Evolutionary conservation across 176 grass and related monocot species (phyloP), one percentile per base, ranked within the genome.

Genomic region (Saccharum spontaneum): DNA sequence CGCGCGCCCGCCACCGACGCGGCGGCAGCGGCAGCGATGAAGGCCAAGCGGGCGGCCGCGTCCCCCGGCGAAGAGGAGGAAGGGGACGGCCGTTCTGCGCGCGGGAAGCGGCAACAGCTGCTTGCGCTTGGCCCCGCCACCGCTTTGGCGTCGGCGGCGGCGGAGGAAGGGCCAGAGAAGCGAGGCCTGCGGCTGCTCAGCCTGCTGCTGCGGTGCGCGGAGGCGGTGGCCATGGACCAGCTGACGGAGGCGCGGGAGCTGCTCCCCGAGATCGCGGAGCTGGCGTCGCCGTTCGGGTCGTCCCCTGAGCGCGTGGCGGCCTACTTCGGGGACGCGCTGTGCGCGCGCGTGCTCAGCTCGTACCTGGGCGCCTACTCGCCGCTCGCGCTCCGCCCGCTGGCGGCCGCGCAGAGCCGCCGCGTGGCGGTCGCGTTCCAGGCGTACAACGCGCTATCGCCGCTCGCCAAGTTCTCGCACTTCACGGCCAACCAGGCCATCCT

Each of bases 391-490:
- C 85, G 85, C 22, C 75, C 75, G 18, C 77, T 86, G 2, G 69
- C 82, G 38, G 73, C 82, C 30, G 71, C 55, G 36, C 92, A 90
- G 82, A 80, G 87, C 90, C 81, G 85, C 46, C 87, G 87, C 36
- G 82, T 93, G 34, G 89, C 86, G 1, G 76, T 79, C 2, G 92
- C 95, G 6, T 91, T 94, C 71, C 93, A 93, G 59, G 81, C 84
- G 20, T 98, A 98, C 87, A 98, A 98, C 83, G 77, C 90, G 60
- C 87, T 98, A 67, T 91, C 95, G 1, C 95, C 95, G 55, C 90
- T 98, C 48, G 88, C 94, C 75, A 97, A 94, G 78, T 97, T 97
- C 95, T 92, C 95, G 30, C 90, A 97, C 90, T 94, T 97, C 95
- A 97, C 92, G 3, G 92, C 95, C 43, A 97, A 97, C 86, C 92